These are phyloP conservation scores for Glycine latifolia DNA, from an alignment of 306 rosid species.

Conservation along the genomic window DNA sequence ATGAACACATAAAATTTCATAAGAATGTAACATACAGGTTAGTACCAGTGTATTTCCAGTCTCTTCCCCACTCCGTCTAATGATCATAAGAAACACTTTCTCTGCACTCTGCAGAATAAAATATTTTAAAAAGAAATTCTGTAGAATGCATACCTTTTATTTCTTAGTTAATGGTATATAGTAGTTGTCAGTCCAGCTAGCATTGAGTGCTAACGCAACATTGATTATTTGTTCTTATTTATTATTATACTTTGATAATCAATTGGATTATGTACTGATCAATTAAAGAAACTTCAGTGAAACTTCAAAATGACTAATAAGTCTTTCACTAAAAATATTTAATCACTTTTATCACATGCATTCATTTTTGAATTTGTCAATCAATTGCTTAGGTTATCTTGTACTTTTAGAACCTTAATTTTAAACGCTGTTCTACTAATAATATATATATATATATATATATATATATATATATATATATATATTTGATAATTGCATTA, in stretches of 20 bases:
- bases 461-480: background rate
- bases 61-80: background rate
- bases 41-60: slow-evolving; percentile 39
- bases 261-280: background rate
- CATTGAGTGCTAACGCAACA: background rate
- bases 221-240: background rate
- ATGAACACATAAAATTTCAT: slow-evolving; percentile 74
- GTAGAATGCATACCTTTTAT: slow-evolving; percentile 11
- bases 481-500: slow-evolving; percentile 21
- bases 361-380: background rate
- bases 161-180: slow-evolving; percentile 19
- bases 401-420: slow-evolving; percentile 19
- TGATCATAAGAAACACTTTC: slow-evolving; percentile 18
- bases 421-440: slow-evolving; percentile 20
- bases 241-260: background rate
- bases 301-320: background rate
- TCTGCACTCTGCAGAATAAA: background rate
- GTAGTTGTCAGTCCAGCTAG: background rate
- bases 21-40: slow-evolving; percentile 85
- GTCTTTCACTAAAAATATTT: background rate
- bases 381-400: background rate
- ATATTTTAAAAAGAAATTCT: background rate
- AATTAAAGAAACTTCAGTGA: background rate
- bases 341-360: background rate
- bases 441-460: background rate